A percentile compares a stretch with the other conserved stretches of the same genome.
Evolutionary conservation across 352 stramenopile genomes (phyloP).

Genomic region (Phytophthora lateralis): DNA sequence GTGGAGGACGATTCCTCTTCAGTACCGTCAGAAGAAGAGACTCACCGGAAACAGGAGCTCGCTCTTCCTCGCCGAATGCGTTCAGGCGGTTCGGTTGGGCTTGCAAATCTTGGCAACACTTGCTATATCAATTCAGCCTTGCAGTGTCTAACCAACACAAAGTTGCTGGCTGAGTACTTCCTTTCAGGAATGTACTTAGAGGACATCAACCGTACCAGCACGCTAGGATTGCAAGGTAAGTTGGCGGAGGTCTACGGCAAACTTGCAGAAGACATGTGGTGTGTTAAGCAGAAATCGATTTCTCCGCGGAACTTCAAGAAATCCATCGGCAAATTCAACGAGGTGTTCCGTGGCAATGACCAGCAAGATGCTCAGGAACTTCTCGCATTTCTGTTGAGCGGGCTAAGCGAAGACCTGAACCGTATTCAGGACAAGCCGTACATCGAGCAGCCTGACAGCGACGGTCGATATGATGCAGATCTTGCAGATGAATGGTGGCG

Average conservation of each 20-base stretch:
- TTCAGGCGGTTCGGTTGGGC: constrained; percentile 71
- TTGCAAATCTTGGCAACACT: constrained; percentile 94
- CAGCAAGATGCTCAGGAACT: constrained; percentile 99
- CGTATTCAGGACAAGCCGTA: constrained; percentile 96
- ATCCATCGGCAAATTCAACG: constrained; percentile 94
- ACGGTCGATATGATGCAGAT: constrained; percentile 97
- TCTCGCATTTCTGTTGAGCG: constrained; percentile 95
- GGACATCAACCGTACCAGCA: constrained; percentile 97
- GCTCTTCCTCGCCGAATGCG: constrained; percentile 78
- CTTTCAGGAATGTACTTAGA: constrained; percentile 91
- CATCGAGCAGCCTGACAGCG: constrained; percentile 97
- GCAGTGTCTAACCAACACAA: constrained; percentile 96
- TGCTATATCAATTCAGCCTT: constrained; percentile 96
- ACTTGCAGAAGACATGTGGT: constrained; percentile 96
- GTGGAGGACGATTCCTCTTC: constrained; percentile 41
- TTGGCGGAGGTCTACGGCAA: constrained; percentile 96
- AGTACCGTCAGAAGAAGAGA: constrained; percentile 60
- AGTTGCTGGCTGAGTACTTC: constrained; percentile 97
- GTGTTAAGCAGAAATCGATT: constrained; percentile 93
- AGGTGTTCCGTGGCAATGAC: constrained; percentile 96
- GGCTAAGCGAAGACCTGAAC: constrained; percentile 99
- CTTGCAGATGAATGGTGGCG: constrained; percentile 99
- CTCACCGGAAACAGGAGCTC: constrained; percentile 55
- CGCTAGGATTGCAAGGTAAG: constrained; percentile 94
- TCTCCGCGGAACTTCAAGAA: constrained; percentile 94